phyloP scores from a whole-genome alignment of 163 green algal genomes.

The Coccomyxa subellipsoidea region DNA sequence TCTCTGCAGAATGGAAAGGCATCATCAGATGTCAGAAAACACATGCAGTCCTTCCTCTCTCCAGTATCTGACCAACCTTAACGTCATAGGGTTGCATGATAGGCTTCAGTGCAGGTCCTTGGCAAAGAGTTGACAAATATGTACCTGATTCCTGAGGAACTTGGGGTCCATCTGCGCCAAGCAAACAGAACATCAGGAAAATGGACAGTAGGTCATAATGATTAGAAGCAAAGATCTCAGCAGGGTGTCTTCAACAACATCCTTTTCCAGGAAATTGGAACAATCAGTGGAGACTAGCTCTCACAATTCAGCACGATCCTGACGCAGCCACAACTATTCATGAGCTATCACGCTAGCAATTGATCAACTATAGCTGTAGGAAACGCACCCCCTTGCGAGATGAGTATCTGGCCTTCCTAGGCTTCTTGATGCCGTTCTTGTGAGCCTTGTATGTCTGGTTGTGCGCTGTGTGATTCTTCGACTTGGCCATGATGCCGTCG shows the following conservation, averaged over 20 bases:
- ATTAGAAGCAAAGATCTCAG: too few relatives aligned
- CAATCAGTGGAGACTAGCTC: too few relatives aligned
- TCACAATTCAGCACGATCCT: too few relatives aligned
- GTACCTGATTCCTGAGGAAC: slow-evolving; percentile 91
- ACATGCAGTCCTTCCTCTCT: neutral
- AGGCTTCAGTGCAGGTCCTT: neutral
- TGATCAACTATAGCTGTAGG: too few relatives aligned
- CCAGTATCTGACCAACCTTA: too few relatives aligned
- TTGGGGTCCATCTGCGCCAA: slow-evolving; percentile 95
- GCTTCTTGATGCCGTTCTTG: slow-evolving; percentile 96
- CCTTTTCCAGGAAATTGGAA: too few relatives aligned
- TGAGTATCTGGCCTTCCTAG: slow-evolving; percentile 80
- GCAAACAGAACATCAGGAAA: neutral
- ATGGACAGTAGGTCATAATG: too few relatives aligned
- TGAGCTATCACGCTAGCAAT: too few relatives aligned
- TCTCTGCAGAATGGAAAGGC: slow-evolving; percentile 67
- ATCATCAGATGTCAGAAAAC: too few relatives aligned
- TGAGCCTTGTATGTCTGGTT: slow-evolving; percentile 92
- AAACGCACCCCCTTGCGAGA: slow-evolving; percentile 80
- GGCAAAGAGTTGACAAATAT: neutral
- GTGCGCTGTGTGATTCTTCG: slow-evolving; percentile 95
- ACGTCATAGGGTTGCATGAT: too few relatives aligned
- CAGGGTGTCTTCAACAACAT: too few relatives aligned
- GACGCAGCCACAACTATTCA: too few relatives aligned
- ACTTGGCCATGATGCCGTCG: slow-evolving; percentile 71